Percentiles rank a stretch among this genome's conserved stretches.
Conservation (phyloP, 257 asterid genomes). For the Capsicum chinense region DNA sequence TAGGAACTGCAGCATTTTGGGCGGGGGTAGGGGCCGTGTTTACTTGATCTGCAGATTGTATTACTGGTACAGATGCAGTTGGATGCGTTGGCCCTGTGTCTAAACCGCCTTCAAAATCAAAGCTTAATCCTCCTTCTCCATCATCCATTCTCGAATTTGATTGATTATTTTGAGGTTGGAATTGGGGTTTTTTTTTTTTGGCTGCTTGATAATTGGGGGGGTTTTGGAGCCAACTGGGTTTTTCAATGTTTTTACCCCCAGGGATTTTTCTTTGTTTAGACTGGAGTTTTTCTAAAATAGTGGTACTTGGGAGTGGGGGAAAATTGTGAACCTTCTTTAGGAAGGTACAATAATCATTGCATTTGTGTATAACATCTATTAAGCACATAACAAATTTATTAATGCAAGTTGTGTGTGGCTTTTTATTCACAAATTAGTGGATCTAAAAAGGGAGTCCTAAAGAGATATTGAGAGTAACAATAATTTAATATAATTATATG, state of each 20-base stretch:
- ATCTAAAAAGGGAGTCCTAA: not conserved
- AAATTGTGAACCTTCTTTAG: not conserved
- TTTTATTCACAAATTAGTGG: not conserved
- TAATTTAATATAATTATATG: too few relatives aligned
- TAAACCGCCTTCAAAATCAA: constrained; percentile 90
- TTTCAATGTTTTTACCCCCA: not conserved
- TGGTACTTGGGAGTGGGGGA: too few relatives aligned
- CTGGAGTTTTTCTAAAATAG: too few relatives aligned
- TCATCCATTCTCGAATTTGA: constrained; percentile 56
- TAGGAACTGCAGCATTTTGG: constrained; percentile 34
- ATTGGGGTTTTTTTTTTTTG: too few relatives aligned
- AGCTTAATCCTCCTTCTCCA: constrained; percentile 91
- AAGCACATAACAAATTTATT: not conserved
- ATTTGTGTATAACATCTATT: not conserved
- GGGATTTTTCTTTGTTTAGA: too few relatives aligned
- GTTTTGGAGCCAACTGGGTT: not conserved
- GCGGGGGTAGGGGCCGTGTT: constrained; percentile 31
- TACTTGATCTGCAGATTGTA: constrained; percentile 51
- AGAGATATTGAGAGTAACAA: not conserved
- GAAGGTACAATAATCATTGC: not conserved
- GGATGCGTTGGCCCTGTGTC: constrained; percentile 76
- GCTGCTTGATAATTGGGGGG: not conserved
- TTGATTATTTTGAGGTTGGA: too few relatives aligned
- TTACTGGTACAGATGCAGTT: constrained; percentile 79
- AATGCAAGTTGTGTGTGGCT: not conserved